These are phyloP conservation scores for Suillus discolor DNA, from an alignment of 768 basidiomycete genomes.

Conservation along the genomic window DNA sequence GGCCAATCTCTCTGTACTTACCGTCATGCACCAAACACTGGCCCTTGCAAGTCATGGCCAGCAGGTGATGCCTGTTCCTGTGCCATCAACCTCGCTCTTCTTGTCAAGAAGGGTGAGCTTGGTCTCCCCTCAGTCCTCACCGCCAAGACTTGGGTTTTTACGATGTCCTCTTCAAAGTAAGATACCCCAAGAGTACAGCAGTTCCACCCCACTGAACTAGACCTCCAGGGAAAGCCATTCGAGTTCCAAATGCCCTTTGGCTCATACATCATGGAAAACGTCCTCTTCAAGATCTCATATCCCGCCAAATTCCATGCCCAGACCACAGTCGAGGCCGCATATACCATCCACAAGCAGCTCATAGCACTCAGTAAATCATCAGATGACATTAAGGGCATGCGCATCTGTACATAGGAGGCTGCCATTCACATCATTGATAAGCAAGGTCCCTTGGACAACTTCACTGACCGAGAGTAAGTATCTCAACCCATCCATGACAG, in stretches of 20 bases:
- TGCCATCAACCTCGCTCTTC: conserved; percentile 87
- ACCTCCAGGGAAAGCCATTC: conserved; percentile 75
- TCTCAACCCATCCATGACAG: background rate
- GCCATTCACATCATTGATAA: conserved; percentile 94
- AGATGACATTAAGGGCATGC: conserved; percentile 89
- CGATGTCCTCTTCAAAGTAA: conserved; percentile 89
- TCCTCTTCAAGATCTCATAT: conserved; percentile 93
- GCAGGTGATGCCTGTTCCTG: conserved; percentile 94
- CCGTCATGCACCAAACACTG: conserved; percentile 95
- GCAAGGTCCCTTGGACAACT: conserved; percentile 89
- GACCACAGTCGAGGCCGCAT: conserved; percentile 91
- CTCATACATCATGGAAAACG: conserved; percentile 93
- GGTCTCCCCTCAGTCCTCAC: conserved; percentile 89
- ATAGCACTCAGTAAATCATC: conserved; percentile 79
- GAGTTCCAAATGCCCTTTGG: conserved; percentile 89
- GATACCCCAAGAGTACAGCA: background rate
- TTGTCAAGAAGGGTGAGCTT: conserved; percentile 91
- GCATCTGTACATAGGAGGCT: conserved; percentile 92
- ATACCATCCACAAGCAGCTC: conserved; percentile 76
- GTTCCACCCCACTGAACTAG: background rate
- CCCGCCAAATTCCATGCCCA: conserved; percentile 97
- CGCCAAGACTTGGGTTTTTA: conserved; percentile 96
- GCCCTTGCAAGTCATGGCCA: conserved; percentile 92
- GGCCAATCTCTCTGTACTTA: conserved; percentile 93
- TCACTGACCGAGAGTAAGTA: conserved; percentile 86